Evolutionary conservation across 2,329 filamentous ascomycete genomes (phyloP).

Genomic region (Calonectria pteridis): DNA sequence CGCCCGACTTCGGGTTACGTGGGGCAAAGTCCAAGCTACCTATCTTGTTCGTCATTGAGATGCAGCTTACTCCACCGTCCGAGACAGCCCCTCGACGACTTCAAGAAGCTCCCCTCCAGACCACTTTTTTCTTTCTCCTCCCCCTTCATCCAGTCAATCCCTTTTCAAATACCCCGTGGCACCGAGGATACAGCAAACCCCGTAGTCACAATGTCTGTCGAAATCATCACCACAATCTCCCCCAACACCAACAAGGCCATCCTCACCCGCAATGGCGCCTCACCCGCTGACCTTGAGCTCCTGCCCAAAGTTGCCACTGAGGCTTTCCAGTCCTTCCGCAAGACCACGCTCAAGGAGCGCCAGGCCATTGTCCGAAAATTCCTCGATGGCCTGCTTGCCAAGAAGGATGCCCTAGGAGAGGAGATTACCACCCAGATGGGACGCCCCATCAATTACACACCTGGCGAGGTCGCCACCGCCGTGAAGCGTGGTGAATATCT

Average conservation of each 20-base stretch:
- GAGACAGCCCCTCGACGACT: slow-evolving; percentile 30
- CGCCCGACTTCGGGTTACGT: slow-evolving; percentile 44
- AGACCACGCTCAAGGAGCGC: slow-evolving; percentile 80
- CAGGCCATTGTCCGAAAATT: slow-evolving; percentile 87
- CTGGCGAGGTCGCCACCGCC: slow-evolving; percentile 86
- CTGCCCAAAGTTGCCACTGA: slow-evolving; percentile 79
- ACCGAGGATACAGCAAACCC: background rate
- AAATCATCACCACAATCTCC: slow-evolving; percentile 83
- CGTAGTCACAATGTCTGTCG: slow-evolving; percentile 68
- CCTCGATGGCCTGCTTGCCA: slow-evolving; percentile 75
- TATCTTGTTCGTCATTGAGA: slow-evolving; percentile 33
- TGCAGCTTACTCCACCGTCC: slow-evolving; percentile 39
- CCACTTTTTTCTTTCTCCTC: slow-evolving; percentile 8
- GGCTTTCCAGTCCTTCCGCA: slow-evolving; percentile 82
- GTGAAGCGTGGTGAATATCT: slow-evolving; percentile 89
- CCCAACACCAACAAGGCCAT: slow-evolving; percentile 89
- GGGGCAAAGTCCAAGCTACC: slow-evolving; percentile 41
- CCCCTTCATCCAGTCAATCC: background rate
- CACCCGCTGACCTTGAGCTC: slow-evolving; percentile 75
- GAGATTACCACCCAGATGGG: slow-evolving; percentile 97
- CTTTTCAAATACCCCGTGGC: slow-evolving; percentile 3
- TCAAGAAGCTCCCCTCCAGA: slow-evolving; percentile 12
- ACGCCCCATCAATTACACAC: slow-evolving; percentile 87
- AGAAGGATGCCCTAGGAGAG: slow-evolving; percentile 82
- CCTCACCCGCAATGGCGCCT: slow-evolving; percentile 81